A percentile compares a stretch with the other conserved stretches of the same genome.
phyloP scores from a whole-genome alignment of 768 basidiomycete genomes.

The Russula earlei region DNA sequence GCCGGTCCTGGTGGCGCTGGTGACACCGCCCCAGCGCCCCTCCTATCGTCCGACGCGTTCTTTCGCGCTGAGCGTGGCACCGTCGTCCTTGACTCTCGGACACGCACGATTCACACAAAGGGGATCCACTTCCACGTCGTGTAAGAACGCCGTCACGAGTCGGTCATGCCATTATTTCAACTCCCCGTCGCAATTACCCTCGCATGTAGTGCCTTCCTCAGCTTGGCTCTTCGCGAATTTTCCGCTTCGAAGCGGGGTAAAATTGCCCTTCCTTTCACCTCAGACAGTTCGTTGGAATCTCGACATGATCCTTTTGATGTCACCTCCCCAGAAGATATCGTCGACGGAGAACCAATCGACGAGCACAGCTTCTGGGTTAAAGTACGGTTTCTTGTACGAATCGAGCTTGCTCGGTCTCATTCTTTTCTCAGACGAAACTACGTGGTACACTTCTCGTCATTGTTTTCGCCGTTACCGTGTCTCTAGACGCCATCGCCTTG shows the following conservation, averaged over 20 bases:
- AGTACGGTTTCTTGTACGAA: slow-evolving; percentile 28
- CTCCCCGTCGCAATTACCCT: slow-evolving; percentile 44
- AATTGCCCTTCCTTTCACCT: slow-evolving; percentile 38
- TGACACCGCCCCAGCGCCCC: too few species aligned
- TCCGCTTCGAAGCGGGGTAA: slow-evolving; percentile 37
- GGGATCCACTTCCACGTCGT: not conserved
- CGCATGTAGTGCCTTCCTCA: slow-evolving; percentile 34
- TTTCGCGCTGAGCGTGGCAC: too few species aligned
- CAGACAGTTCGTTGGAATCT: slow-evolving; percentile 22
- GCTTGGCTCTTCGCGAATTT: slow-evolving; percentile 35
- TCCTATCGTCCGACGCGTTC: not conserved
- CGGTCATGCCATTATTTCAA: slow-evolving; percentile 51
- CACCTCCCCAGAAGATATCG: slow-evolving; percentile 56
- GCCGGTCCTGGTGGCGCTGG: too few species aligned
- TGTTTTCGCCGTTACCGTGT: slow-evolving; percentile 39
- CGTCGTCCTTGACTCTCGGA: too few species aligned
- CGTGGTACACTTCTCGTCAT: slow-evolving; percentile 26
- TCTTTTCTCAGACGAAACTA: not conserved
- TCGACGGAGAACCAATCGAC: slow-evolving; percentile 59
- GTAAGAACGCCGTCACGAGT: not conserved
- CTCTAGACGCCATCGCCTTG: slow-evolving; percentile 43
- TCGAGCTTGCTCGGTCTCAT: not conserved
- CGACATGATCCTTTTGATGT: slow-evolving; percentile 57
- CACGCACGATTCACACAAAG: not conserved
- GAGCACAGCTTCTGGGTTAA: slow-evolving; percentile 51